These are phyloP conservation scores for Globisporangium sylvaticum DNA, from an alignment of 352 stramenopile genomes.

Conservation along the genomic window DNA sequence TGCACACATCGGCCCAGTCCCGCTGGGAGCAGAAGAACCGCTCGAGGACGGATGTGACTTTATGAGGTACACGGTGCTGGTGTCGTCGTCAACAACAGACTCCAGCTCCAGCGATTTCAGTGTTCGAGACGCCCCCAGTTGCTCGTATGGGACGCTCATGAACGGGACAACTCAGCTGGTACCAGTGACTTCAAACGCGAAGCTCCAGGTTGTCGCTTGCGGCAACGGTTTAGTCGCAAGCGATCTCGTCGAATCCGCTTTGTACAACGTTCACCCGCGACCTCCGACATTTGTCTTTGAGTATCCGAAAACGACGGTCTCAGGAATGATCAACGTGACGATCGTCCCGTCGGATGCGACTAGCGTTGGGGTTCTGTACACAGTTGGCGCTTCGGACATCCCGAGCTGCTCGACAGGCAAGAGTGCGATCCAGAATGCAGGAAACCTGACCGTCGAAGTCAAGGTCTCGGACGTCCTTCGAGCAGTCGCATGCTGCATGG, in stretches of 20 bases:
- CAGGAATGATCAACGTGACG: conserved; percentile 41
- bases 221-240: conserved; percentile 31
- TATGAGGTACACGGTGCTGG: conserved; percentile 45
- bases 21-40: conserved; percentile 65
- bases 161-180: conserved; percentile 17
- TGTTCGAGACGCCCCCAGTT: conserved; percentile 27
- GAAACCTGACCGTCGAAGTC: conserved; percentile 20
- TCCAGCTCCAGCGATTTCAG: background rate
- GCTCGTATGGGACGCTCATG: conserved; percentile 29
- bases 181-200: conserved; percentile 31
- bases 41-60: conserved; percentile 49
- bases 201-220: conserved; percentile 43
- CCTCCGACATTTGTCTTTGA: conserved; percentile 31
- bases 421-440: conserved; percentile 2
- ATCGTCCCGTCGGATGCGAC: conserved; percentile 21
- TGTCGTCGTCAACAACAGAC: conserved; percentile 11
- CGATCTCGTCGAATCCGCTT: conserved; percentile 19
- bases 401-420: background rate
- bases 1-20: conserved; percentile 46
- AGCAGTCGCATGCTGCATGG: conserved; percentile 48
- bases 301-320: conserved; percentile 34
- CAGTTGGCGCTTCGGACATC: conserved; percentile 12
- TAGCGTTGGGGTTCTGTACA: conserved; percentile 28
- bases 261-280: conserved; percentile 33
- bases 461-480: conserved; percentile 43